Percentiles rank a stretch among this genome's conserved stretches.
phyloP scores from a whole-genome alignment of 371 early-diverging fungal genomes.

The Mycotypha africana region DNA sequence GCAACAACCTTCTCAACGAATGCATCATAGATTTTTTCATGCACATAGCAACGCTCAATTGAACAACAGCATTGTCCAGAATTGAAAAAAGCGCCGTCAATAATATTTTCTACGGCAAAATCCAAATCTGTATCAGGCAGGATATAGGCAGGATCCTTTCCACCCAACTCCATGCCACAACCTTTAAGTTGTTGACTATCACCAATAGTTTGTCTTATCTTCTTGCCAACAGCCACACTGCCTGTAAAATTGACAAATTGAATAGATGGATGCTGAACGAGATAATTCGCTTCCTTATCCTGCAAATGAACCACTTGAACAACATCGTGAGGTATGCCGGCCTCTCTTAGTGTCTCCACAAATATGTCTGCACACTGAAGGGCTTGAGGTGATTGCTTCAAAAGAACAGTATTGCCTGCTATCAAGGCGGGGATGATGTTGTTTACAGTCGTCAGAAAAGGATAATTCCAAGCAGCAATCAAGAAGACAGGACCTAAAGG shows the following conservation, averaged over 20 bases:
- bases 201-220: constrained; percentile 54
- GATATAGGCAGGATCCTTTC: constrained; percentile 86
- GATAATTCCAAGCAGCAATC: constrained; percentile 75
- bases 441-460: constrained; percentile 60
- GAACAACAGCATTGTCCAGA: constrained; percentile 84
- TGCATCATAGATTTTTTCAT: constrained; percentile 64
- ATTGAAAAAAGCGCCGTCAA: constrained; percentile 85
- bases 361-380: constrained; percentile 74
- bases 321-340: constrained; percentile 68
- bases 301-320: constrained; percentile 63
- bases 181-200: constrained; percentile 60
- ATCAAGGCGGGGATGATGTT: constrained; percentile 74
- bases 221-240: constrained; percentile 70
- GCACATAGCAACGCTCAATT: constrained; percentile 83
- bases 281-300: constrained; percentile 44
- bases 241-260: constrained; percentile 81
- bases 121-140: constrained; percentile 68
- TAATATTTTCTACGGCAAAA: constrained; percentile 67
- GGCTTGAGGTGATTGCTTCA: constrained; percentile 84
- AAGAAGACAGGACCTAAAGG: constrained; percentile 57
- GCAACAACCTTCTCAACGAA: constrained; percentile 66
- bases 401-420: constrained; percentile 74
- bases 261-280: constrained; percentile 56
- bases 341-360: constrained; percentile 55
- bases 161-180: constrained; percentile 80